Evolutionary conservation across 306 rosid genomes (phyloP).

Genomic region (Lithocarpus polystachyus): DNA sequence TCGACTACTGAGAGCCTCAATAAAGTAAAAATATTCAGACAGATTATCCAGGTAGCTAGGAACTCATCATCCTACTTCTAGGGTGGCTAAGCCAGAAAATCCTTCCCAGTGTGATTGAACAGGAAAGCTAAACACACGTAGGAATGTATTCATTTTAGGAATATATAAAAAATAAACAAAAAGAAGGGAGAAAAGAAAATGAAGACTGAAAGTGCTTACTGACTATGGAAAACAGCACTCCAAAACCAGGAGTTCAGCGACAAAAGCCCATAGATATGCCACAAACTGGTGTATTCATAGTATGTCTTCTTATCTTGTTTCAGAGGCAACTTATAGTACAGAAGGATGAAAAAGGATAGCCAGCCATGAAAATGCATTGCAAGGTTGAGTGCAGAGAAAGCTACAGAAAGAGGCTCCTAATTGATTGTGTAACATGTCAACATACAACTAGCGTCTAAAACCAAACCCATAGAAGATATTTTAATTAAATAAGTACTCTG

Average conservation of each 20-base stretch:
- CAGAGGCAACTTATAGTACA: slow-evolving; percentile 55
- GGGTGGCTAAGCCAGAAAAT: neutral
- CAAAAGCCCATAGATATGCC: slow-evolving; percentile 62
- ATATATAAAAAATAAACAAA: neutral
- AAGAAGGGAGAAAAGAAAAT: neutral
- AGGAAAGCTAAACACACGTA: neutral
- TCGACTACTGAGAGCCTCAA: neutral
- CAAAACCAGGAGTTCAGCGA: slow-evolving; percentile 66
- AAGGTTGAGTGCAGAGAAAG: slow-evolving; percentile 67
- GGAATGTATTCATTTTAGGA: neutral
- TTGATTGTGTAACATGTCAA: slow-evolving; percentile 22
- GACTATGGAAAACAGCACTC: slow-evolving; percentile 72
- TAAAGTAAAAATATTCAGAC: neutral
- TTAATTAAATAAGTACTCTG: slow-evolving; percentile 1
- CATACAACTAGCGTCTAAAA: slow-evolving; percentile 7
- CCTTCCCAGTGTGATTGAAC: neutral
- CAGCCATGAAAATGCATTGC: slow-evolving; percentile 74
- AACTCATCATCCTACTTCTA: neutral
- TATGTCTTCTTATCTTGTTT: slow-evolving; percentile 48
- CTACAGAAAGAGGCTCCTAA: slow-evolving; percentile 81
- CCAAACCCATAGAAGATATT: slow-evolving; percentile 5
- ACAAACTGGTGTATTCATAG: slow-evolving; percentile 53
- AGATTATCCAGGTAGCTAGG: neutral
- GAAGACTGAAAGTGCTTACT: slow-evolving; percentile 38
- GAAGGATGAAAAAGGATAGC: slow-evolving; percentile 58